Conservation (phyloP, 2,329 filamentous ascomycete genomes). For the Arthrobotrys iridis region DNA sequence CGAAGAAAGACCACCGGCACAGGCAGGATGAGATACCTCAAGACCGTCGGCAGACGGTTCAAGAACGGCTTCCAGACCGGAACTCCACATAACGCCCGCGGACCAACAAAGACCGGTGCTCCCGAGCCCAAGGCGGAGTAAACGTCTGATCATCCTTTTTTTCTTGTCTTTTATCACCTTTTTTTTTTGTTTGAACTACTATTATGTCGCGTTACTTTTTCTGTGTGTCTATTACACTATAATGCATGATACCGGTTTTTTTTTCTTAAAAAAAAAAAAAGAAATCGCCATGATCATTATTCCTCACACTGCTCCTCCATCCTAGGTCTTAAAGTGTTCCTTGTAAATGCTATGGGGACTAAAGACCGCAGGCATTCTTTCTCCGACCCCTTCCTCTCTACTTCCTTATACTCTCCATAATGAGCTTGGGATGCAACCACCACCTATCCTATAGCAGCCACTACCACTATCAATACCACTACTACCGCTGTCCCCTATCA, state of each 20-base stretch:
- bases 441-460: slow-evolving; percentile 4
- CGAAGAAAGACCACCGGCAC: slow-evolving; percentile 99
- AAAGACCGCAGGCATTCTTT: background rate
- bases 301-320: background rate
- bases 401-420: slow-evolving; percentile 17
- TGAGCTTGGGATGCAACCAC: slow-evolving; percentile 30
- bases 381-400: background rate
- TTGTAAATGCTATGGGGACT: no score
- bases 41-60: slow-evolving; percentile 90
- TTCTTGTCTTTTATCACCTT: slow-evolving; percentile 7
- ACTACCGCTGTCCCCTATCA: no score
- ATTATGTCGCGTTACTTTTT: background rate
- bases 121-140: slow-evolving; percentile 56
- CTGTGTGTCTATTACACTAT: slow-evolving; percentile 22
- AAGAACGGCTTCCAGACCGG: slow-evolving; percentile 98
- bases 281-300: slow-evolving; percentile 39
- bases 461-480: slow-evolving; percentile 9
- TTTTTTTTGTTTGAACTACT: slow-evolving; percentile 22
- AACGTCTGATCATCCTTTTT: slow-evolving; percentile 24
- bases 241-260: slow-evolving; percentile 52
- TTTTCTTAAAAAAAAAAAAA: no score
- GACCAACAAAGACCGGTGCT: slow-evolving; percentile 64
- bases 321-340: no score
- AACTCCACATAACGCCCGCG: slow-evolving; percentile 82
- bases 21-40: slow-evolving; percentile 94